Evolutionary conservation across 495 filamentous ascomycete species (phyloP).

Genomic region (Penicillium canariense): DNA sequence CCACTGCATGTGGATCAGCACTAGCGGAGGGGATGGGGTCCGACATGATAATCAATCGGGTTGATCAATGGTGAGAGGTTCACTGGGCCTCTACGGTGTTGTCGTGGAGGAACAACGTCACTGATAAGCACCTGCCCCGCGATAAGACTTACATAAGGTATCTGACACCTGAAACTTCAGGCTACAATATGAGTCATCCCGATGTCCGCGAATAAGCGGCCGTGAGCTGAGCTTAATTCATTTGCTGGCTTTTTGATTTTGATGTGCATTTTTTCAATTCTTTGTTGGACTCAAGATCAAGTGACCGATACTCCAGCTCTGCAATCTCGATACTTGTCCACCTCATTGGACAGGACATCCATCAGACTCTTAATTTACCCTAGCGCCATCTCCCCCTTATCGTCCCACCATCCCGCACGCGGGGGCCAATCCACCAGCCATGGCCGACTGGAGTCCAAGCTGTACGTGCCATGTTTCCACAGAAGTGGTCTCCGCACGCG

Average conservation of each 20-base stretch:
- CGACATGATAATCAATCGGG: conserved; percentile 36
- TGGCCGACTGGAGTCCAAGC: conserved; percentile 35
- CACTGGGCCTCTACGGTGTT: background rate
- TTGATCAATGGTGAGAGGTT: background rate
- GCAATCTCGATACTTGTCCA: background rate
- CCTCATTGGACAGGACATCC: background rate
- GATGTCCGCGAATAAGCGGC: conserved; percentile 26
- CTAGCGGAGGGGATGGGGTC: conserved; percentile 67
- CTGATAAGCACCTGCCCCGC: conserved; percentile 6
- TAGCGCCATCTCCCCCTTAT: background rate
- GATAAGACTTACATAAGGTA: conserved; percentile 1
- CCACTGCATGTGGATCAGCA: conserved; percentile 62
- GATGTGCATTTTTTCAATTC: conserved; percentile 1
- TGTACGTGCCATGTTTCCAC: conserved; percentile 23
- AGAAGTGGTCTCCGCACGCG: background rate
- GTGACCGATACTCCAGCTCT: background rate
- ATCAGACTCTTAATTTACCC: background rate
- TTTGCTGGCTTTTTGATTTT: conserved; percentile 7
- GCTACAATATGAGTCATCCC: conserved; percentile 23
- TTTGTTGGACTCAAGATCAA: background rate
- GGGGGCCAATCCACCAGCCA: conserved; percentile 13
- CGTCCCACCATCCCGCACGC: conserved; percentile 8
- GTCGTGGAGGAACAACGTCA: conserved; percentile 4
- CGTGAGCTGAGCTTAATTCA: background rate
- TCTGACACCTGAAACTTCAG: conserved; percentile 8